Evolutionary conservation across 2,329 filamentous ascomycete genomes (phyloP).

Genomic region (Ascochyta viciae-villosae): DNA sequence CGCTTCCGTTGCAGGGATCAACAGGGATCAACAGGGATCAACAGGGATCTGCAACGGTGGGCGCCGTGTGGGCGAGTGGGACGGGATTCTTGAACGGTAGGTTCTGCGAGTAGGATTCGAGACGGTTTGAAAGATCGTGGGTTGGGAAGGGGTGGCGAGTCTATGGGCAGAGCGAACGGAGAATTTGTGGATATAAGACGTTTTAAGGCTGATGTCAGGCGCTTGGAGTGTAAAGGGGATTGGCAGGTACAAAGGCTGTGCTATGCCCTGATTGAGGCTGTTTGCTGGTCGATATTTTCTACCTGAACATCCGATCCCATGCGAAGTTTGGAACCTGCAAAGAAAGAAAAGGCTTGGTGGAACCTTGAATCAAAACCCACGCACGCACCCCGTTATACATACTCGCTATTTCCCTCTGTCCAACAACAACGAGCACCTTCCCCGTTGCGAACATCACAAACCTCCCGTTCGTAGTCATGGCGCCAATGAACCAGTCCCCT

Average conservation of each 20-base stretch:
- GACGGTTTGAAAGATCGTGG: background rate
- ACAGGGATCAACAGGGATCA: slow-evolving; percentile 11
- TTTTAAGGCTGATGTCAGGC: background rate
- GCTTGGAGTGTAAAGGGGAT: background rate
- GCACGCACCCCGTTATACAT: slow-evolving; percentile 3
- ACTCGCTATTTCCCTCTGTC: slow-evolving; percentile 10
- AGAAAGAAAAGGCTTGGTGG: slow-evolving; percentile 22
- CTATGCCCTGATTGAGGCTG: slow-evolving; percentile 5
- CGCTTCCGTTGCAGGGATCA: slow-evolving; percentile 12
- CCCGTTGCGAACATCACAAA: background rate
- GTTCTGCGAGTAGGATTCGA: slow-evolving; percentile 11
- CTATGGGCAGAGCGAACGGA: background rate
- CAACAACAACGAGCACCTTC: slow-evolving; percentile 9
- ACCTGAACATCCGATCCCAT: slow-evolving; percentile 1
- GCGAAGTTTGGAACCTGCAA: slow-evolving; percentile 11
- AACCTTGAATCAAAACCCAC: slow-evolving; percentile 12
- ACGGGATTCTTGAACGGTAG: slow-evolving; percentile 5
- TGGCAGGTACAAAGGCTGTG: slow-evolving; percentile 9
- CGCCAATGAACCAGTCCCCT: background rate
- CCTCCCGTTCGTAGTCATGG: slow-evolving; percentile 6
- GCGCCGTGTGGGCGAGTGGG: slow-evolving; percentile 11
- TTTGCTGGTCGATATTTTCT: background rate
- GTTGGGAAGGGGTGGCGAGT: slow-evolving; percentile 16
- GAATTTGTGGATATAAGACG: slow-evolving; percentile 7
- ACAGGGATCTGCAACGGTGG: slow-evolving; percentile 12